Conservation (phyloP, 352 stramenopile species). For the Pythium guiyangense region DNA sequence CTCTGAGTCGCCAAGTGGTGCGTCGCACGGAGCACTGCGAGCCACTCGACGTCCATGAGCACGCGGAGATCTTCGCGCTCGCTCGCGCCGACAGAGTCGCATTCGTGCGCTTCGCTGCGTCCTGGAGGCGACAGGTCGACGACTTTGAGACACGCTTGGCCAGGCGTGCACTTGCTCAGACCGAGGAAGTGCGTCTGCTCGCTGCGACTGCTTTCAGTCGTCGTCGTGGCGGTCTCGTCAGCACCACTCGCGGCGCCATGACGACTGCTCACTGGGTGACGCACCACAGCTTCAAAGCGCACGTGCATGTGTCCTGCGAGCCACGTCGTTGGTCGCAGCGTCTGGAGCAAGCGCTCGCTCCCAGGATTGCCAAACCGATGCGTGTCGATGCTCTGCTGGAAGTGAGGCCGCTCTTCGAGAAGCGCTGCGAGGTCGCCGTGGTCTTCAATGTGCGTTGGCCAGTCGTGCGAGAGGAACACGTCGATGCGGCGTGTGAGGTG, state of each 20-base stretch:
- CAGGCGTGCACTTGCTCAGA: constrained; percentile 92
- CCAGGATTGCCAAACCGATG: constrained; percentile 84
- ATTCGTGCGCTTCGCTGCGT: not conserved
- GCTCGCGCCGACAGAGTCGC: too few relatives aligned
- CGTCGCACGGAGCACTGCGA: constrained; percentile 76
- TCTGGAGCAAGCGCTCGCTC: constrained; percentile 68
- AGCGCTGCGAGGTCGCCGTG: constrained; percentile 76
- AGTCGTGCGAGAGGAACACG: constrained; percentile 93
- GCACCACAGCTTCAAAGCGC: constrained; percentile 88
- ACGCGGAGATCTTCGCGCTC: constrained; percentile 20
- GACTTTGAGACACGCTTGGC: constrained; percentile 83
- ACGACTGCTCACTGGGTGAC: constrained; percentile 25
- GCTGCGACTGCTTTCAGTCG: not conserved
- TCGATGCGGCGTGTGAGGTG: constrained; percentile 54
- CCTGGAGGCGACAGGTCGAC: constrained; percentile 31
- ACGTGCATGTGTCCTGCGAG: constrained; percentile 95
- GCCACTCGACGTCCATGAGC: constrained; percentile 83
- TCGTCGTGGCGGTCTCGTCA: too few relatives aligned
- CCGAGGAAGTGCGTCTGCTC: constrained; percentile 86
- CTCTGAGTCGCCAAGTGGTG: constrained; percentile 42
- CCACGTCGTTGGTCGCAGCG: constrained; percentile 85
- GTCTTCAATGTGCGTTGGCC: constrained; percentile 86
- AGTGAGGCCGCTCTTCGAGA: constrained; percentile 79
- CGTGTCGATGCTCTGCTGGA: constrained; percentile 76
- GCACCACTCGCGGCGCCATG: not conserved